These are phyloP conservation scores for Metschnikowia proteae DNA, from an alignment of 805 yeast genomes.

Conservation along the genomic window DNA sequence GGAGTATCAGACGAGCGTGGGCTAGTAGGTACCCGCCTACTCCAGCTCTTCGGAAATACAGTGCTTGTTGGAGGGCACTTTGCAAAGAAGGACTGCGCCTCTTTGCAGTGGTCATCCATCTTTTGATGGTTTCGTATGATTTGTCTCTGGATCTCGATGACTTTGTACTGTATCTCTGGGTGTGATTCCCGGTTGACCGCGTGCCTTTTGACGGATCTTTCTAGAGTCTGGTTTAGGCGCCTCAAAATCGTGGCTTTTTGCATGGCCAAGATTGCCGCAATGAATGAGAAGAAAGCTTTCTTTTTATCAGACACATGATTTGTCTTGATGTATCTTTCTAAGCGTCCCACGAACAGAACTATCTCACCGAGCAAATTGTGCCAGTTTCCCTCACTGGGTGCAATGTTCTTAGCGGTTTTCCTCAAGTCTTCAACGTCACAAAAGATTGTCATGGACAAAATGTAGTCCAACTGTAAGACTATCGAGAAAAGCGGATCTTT, in stretches of 20 bases:
- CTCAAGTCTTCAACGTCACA: constrained; percentile 9
- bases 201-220: constrained; percentile 23
- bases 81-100: constrained; percentile 25
- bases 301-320: constrained; percentile 12
- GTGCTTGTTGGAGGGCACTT: constrained; percentile 25
- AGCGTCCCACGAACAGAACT: constrained; percentile 13
- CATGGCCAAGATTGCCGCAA: constrained; percentile 27
- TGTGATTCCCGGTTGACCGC: constrained; percentile 12
- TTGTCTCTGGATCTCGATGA: constrained; percentile 27
- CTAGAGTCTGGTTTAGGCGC: constrained; percentile 27
- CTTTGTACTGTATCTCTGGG: constrained; percentile 19
- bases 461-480: constrained; percentile 20
- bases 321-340: constrained; percentile 15
- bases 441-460: constrained; percentile 9
- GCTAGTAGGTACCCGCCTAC: constrained; percentile 15
- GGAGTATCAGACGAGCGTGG: neutral
- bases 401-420: neutral
- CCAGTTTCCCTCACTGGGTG: constrained; percentile 12
- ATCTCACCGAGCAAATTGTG: constrained; percentile 9
- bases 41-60: constrained; percentile 32
- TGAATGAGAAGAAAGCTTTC: constrained; percentile 14
- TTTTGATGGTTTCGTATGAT: constrained; percentile 23
- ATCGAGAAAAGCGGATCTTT: constrained; percentile 19
- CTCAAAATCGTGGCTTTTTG: constrained; percentile 29
- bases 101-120: constrained; percentile 23